These are phyloP conservation scores for Auriscalpium microsporum DNA, from an alignment of 768 basidiomycete species.

Conservation along the genomic window DNA sequence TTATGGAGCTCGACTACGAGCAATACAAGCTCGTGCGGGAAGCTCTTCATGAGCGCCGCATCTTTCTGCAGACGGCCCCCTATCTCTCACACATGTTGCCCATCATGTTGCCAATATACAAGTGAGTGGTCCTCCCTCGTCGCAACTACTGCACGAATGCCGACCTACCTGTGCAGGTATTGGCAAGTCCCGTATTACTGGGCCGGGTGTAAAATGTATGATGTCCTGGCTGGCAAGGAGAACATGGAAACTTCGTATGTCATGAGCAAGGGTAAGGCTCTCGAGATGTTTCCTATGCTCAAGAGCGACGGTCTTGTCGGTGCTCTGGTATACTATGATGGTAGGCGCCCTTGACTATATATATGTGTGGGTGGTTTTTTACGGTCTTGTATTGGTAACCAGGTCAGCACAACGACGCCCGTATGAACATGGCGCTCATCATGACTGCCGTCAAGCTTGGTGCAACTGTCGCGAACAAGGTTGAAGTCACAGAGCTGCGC, in stretches of 20 bases:
- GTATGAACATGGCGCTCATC: constrained; percentile 95
- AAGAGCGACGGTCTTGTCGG: constrained; percentile 89
- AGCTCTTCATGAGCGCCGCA: constrained; percentile 84
- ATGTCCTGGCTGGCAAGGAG: constrained; percentile 87
- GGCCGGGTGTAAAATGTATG: constrained; percentile 94
- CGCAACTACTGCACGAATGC: too few relatives aligned
- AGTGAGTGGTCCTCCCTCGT: constrained; percentile 34
- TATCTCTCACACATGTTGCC: constrained; percentile 90
- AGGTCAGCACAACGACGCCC: constrained; percentile 97
- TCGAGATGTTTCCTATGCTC: constrained; percentile 95
- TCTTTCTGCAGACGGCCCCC: constrained; percentile 93
- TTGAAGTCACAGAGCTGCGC: constrained; percentile 70
- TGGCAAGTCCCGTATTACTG: constrained; percentile 98
- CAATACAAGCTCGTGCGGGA: constrained; percentile 96
- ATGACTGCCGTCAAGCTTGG: constrained; percentile 93
- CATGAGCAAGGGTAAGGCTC: constrained; percentile 88
- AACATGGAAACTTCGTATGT: constrained; percentile 96
- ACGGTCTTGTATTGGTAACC: neutral
- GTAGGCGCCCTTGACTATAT: constrained; percentile 37
- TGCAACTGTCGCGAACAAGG: constrained; percentile 83
- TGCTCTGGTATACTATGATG: constrained; percentile 96
- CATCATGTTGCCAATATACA: constrained; percentile 97
- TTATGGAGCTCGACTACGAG: constrained; percentile 92
- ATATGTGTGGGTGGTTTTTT: constrained; percentile 16
- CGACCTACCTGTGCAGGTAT: constrained; percentile 38